These are phyloP conservation scores for Aechmea fasciata DNA, from an alignment of 176 grass and related monocot species.

Conservation along the genomic window DNA sequence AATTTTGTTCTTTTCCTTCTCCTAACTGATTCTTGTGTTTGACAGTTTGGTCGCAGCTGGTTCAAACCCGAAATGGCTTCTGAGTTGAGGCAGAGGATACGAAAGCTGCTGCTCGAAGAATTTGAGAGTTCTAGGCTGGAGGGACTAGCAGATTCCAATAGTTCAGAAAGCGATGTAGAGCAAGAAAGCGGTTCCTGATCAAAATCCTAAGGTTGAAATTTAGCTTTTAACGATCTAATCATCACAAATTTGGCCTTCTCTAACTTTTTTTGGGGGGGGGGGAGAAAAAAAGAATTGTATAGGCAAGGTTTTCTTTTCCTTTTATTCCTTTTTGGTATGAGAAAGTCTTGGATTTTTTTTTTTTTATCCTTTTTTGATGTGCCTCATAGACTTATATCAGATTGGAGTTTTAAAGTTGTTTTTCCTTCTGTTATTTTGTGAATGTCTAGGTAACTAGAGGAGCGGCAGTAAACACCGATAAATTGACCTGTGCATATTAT, in stretches of 20 bases:
- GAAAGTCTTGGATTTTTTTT: too few relatives aligned
- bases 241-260: too few relatives aligned
- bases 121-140: slow-evolving; percentile 35
- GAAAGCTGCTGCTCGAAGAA: slow-evolving; percentile 38
- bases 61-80: slow-evolving; percentile 75
- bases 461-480: background rate
- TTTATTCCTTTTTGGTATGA: too few relatives aligned
- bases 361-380: too few relatives aligned
- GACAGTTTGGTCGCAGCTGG: slow-evolving; percentile 58
- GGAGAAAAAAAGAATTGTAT: too few relatives aligned
- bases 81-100: slow-evolving; percentile 44
- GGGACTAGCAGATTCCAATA: slow-evolving; percentile 14
- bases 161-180: background rate
- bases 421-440: background rate
- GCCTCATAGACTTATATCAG: too few relatives aligned
- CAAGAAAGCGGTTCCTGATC: background rate
- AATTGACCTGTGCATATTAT: too few relatives aligned
- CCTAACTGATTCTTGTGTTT: slow-evolving; percentile 9
- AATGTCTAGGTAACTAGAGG: background rate
- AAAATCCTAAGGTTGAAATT: background rate
- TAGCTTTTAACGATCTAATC: too few relatives aligned
- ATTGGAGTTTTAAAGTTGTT: background rate
- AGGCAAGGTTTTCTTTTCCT: too few relatives aligned
- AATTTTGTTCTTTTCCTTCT: background rate
- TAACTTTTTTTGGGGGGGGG: too few relatives aligned